phyloP scores from a whole-genome alignment of 2,329 filamentous ascomycete genomes.

The Claviceps humidiphila region DNA sequence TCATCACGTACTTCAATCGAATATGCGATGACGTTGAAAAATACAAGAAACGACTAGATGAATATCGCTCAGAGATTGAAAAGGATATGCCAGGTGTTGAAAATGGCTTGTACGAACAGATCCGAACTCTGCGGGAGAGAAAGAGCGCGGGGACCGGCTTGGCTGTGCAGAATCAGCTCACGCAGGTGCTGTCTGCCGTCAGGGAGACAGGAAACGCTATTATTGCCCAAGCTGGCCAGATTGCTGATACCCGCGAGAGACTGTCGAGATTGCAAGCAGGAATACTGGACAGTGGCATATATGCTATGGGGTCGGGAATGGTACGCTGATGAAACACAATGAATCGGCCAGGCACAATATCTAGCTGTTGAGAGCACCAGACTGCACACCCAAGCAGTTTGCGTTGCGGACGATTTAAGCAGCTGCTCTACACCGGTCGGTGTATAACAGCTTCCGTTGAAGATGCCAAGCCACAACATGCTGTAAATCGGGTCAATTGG shows the following conservation, averaged over 20 bases:
- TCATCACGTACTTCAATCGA: slow-evolving; percentile 32
- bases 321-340: neutral
- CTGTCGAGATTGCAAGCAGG: slow-evolving; percentile 28
- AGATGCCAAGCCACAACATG: neutral
- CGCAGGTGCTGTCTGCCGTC: slow-evolving; percentile 24
- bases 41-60: slow-evolving; percentile 29
- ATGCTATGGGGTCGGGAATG: slow-evolving; percentile 21
- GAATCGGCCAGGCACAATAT: neutral
- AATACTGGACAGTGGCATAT: slow-evolving; percentile 25
- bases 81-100: slow-evolving; percentile 35
- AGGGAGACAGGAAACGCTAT: slow-evolving; percentile 28
- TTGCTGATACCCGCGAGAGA: slow-evolving; percentile 29
- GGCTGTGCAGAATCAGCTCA: slow-evolving; percentile 24
- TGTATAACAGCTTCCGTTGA: neutral
- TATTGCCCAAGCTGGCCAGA: slow-evolving; percentile 27
- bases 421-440: neutral
- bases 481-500: neutral
- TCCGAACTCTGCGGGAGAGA: slow-evolving; percentile 23
- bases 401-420: neutral
- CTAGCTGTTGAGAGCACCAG: neutral
- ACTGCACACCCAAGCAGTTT: neutral
- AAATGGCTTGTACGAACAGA: slow-evolving; percentile 32
- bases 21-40: slow-evolving; percentile 29
- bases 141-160: slow-evolving; percentile 12
- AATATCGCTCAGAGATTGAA: slow-evolving; percentile 32